A percentile compares a stretch with the other conserved stretches of the same genome.
Conservation (phyloP, 176 grass and related monocot species). For the Sorghum bicolor region Sorghum_bicolor_NCBIv3 NC_012871.2:75426501-75427000, state of each 20-base stretch:
- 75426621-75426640: slow-evolving; percentile 97
- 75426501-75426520: slow-evolving; percentile 94
- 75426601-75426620: slow-evolving; percentile 70
- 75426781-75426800: neutral
- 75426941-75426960: neutral
- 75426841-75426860: neutral
- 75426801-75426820: neutral
- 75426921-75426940: neutral
- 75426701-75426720: slow-evolving; percentile 99
- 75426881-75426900: neutral
- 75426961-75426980: neutral
- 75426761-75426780: neutral
- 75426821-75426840: neutral
- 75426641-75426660: slow-evolving; percentile 94
- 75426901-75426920: neutral
- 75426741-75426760: neutral
- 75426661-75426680: slow-evolving; percentile 95
- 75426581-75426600: slow-evolving; percentile 84
- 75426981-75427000: neutral
- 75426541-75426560: slow-evolving; percentile 73
- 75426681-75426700: slow-evolving; percentile 89
- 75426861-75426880: neutral
- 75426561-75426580: slow-evolving; percentile 92
- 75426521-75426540: slow-evolving; percentile 93
- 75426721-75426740: slow-evolving; percentile 48